Evolutionary conservation across 805 yeast species (phyloP), one percentile per base, ranked within the genome.

Genomic region (Suhomyces faveliae): DNA sequence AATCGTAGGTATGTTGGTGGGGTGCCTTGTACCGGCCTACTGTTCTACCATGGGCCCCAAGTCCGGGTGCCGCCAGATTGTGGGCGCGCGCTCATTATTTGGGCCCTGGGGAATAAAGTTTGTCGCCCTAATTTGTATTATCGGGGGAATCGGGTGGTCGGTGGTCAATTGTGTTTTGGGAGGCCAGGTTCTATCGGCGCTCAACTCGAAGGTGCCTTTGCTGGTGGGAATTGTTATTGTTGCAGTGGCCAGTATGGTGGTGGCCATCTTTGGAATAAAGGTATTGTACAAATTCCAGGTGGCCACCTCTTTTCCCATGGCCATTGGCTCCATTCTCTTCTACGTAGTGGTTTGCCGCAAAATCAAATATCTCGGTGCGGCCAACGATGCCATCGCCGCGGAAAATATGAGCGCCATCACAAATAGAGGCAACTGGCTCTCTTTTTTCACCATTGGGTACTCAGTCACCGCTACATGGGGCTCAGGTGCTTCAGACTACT

Each of bases 51-150:
- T 69, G 72, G 74, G 74, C 5, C 66, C 73, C 5, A 57, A 58
- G 43, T 67, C 71, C 1, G 74, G 74, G 1, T 66, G 71, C 45
- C 53, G 74, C 19, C 74, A 69, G 46, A 66, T 68, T 59, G 72
- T 67, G 1, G 63, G 68, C 33, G 70, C 73, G 6, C 52, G 70
- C 39, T 66, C 67, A 42, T 52, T 68, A 9, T 69, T 67, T 47
- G 73, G 73, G 3, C 60, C 53, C 40, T 68, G 72, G 71, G 70
- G 68, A 2, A 64, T 66, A 8, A 61, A 62, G 50, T 51, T 66
- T 19, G 63, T 67, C 1, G 62, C 70, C 1, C 20, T 67, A 7
- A 53, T 68, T 11, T 59, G 68, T 46, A 61, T 66, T 10, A 52
- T 68, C 24, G 68, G 71, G 12, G 67, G 67, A 9, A 52, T 64